Evolutionary conservation across 495 filamentous ascomycete genomes (phyloP).

Genomic region (Neurospora tetraspora): DNA sequence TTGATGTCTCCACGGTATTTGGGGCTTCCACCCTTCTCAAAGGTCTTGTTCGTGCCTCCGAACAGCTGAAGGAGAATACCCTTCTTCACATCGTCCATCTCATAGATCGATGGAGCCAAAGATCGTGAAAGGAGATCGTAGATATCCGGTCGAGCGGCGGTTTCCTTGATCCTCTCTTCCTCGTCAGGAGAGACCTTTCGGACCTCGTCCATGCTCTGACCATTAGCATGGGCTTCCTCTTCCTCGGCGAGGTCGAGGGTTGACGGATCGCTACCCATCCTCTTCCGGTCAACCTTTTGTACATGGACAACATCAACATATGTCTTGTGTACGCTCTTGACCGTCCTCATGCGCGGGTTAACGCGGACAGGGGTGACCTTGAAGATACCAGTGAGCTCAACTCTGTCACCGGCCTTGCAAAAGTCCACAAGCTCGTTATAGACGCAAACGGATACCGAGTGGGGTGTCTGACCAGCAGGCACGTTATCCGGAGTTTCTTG

Average conservation of each 20-base stretch:
- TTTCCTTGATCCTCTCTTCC: conserved; percentile 76
- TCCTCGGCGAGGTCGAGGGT: conserved; percentile 51
- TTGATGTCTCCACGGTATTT: conserved; percentile 97
- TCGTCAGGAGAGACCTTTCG: conserved; percentile 85
- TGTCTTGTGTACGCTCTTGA: conserved; percentile 95
- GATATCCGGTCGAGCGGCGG: conserved; percentile 72
- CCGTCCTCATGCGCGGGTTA: conserved; percentile 81
- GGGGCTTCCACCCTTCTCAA: conserved; percentile 91
- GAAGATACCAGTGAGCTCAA: conserved; percentile 96
- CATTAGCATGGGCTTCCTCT: conserved; percentile 74
- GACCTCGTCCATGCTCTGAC: conserved; percentile 68
- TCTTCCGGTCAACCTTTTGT: conserved; percentile 89
- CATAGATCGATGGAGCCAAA: conserved; percentile 88
- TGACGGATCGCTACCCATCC: conserved; percentile 82
- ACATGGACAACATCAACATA: conserved; percentile 93
- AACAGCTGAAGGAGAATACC: conserved; percentile 94
- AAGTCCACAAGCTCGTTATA: conserved; percentile 97
- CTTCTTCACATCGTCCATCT: conserved; percentile 99
- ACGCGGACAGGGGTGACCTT: conserved; percentile 90
- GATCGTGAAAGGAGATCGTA: conserved; percentile 92
- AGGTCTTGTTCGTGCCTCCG: conserved; percentile 96
- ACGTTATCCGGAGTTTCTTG: conserved; percentile 95
- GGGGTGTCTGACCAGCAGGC: conserved; percentile 93
- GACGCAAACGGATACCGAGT: conserved; percentile 92
- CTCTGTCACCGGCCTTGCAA: conserved; percentile 92